Evolutionary conservation across 148 eudicot genomes (phyloP).

Genomic region (Silene conica): DNA sequence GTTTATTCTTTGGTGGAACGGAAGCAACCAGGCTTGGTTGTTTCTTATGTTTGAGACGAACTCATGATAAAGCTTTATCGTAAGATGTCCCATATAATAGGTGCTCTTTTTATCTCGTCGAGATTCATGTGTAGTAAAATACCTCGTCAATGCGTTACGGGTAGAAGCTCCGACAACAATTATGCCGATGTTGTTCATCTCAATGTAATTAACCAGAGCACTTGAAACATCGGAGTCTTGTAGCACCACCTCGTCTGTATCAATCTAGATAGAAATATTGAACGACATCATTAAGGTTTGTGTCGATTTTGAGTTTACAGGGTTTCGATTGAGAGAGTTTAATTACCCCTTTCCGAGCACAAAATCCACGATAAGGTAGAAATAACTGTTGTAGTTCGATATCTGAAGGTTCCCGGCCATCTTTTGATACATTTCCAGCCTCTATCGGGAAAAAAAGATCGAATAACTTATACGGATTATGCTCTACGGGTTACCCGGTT

Average conservation of each 20-base stretch:
- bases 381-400: conserved; percentile 57
- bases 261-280: conserved; percentile 31
- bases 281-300: background rate
- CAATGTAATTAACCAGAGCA: conserved; percentile 48
- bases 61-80: too few species aligned
- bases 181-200: conserved; percentile 29
- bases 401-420: conserved; percentile 40
- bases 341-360: conserved; percentile 84
- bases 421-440: conserved; percentile 19
- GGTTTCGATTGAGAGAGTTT: background rate
- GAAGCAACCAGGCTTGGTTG: too few species aligned
- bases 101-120: too few species aligned
- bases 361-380: conserved; percentile 66
- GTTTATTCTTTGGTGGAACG: too few species aligned
- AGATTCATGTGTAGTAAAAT: background rate
- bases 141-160: conserved; percentile 56
- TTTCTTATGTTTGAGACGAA: too few species aligned
- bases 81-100: too few species aligned
- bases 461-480: background rate
- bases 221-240: conserved; percentile 46
- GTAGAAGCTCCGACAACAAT: conserved; percentile 57
- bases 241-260: conserved; percentile 55
- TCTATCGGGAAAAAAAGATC: conserved; percentile 25
- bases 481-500: background rate
- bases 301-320: background rate